Evolutionary conservation across 306 rosid species (phyloP), one percentile per base, ranked within the genome.

Genomic region (Boehmeria nivea): DNA sequence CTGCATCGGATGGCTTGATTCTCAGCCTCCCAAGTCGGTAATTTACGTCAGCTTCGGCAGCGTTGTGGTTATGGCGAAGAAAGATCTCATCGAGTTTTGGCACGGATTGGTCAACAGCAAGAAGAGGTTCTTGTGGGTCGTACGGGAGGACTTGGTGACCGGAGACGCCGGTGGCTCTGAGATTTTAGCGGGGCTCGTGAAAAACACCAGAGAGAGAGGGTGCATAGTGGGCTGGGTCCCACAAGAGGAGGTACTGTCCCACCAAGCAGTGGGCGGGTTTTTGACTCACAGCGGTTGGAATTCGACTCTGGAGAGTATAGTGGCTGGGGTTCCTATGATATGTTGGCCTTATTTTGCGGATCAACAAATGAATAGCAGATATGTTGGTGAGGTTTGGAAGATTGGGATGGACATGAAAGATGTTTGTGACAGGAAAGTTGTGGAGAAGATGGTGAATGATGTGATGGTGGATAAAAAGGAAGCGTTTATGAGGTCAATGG

Each of bases 41-140:
- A 14, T 81, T 8, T 79, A 78, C 19, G 80, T 74, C 0, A 85
- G 88, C 63, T 85, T 85, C 8, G 86, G 88, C 0, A 81, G 85
- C 51, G 0, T 34, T 3, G 18, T 74, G 0, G 26, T 47, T 0
- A 0, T 81, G 43, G 42, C 26, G 8, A 58, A 27, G n/a, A 46
- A 54, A 1, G 20, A 60, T 10, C 8, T 78, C 0, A 22, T 72
- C 51, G 88, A 81, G 81, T 46, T 84, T 12, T 81, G 85, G 86
- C 42, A 81, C 16, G 88, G 83, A 12, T 56, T 84, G 55, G 81
- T 81, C 14, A 74, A 74, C 1, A 71, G 88, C 45, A 63, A 73
- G 40, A 69, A 44, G 21, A 17, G 33, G n/a, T 85, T 85, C 45
- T 19, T 78, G 36, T 85, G 94, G 88, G 86, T 74, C 15, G 48